Evolutionary conservation across 805 yeast genomes (phyloP), one percentile per base, ranked within the genome.

Genomic region (Candida suzukii): DNA sequence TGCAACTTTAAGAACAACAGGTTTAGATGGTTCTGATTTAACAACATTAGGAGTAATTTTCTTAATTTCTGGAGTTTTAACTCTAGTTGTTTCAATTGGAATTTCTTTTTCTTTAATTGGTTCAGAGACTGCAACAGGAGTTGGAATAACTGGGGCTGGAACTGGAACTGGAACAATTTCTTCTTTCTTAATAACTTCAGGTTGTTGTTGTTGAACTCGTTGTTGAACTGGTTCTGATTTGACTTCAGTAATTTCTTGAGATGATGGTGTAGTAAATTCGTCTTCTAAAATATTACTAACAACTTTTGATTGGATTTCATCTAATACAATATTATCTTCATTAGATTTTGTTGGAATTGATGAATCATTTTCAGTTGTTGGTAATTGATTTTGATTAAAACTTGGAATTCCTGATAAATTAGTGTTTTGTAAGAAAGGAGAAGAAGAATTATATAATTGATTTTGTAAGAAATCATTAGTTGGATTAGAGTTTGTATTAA

Each of bases 281-380:
- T 63, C 66, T 28, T 52, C 51, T 44, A 70, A 59, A 30, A 71
- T 67, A 29, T 61, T 68, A 30, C 64, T 63, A 17, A 71, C 63
- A 20, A 69, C 73, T 3, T 67, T 63, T 18, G 62, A 53, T 27
- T 66, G 70, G 31, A 70, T 52, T 20, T 61, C 62, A 33, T 57
- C 60, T 39, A 71, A 60, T n/a, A 66, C 20, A 8, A 37, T 18
- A 7, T 19, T 13, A 19, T 18, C 24, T 18, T 16, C 18, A 5
- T 12, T 19, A 14, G 19, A 5, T 16, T n/a, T 6, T 12, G 10
- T 17, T 30, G 19, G 20, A 7, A 8, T 30, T 10, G 30, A 32
- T 32, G 35, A 19, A 12, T 19, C 22, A 19, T 8, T n/a, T 9
- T 8, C 7, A 24, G 10, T 13, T 17, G 20, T 27, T 12, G 22